Percentiles rank a stretch among this genome's conserved stretches.
phyloP scores from a whole-genome alignment of 2,329 filamentous ascomycete genomes.

The Hirsutella rhossiliensis region DNA sequence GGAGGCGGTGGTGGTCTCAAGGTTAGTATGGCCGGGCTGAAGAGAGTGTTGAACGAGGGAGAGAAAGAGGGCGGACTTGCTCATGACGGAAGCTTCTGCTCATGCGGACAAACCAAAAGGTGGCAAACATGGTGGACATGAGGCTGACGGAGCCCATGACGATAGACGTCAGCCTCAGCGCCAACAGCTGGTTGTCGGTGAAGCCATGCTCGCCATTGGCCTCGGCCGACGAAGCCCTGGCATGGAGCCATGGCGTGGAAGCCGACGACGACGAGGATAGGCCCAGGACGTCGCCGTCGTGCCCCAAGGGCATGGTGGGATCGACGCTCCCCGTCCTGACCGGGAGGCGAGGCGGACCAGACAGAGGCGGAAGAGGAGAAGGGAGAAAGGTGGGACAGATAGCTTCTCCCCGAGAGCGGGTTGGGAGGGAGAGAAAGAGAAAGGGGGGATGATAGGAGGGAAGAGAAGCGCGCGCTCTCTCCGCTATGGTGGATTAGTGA shows the following conservation, averaged over 20 bases:
- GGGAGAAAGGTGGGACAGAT: not conserved
- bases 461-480: not conserved
- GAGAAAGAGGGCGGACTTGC: conserved; percentile 16
- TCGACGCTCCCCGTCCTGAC: not conserved
- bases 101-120: conserved; percentile 67
- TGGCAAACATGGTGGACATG: conserved; percentile 38
- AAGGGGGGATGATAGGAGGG: not conserved
- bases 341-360: not conserved
- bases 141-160: conserved; percentile 40
- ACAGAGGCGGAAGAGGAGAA: not conserved
- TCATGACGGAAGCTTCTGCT: conserved; percentile 57
- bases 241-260: not conserved
- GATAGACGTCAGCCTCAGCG: conserved; percentile 21
- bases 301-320: not conserved
- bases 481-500: not conserved
- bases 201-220: not conserved
- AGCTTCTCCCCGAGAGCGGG: not conserved
- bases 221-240: not conserved
- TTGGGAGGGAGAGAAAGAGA: not conserved
- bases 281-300: not conserved
- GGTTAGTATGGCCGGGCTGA: not conserved
- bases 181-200: conserved; percentile 7
- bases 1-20: not conserved
- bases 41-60: not conserved
- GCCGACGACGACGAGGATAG: not conserved